Percentiles rank a stretch among this genome's conserved stretches.
phyloP scores from a whole-genome alignment of 2,329 filamentous ascomycete species.

The Graphilbum sp. region DNA sequence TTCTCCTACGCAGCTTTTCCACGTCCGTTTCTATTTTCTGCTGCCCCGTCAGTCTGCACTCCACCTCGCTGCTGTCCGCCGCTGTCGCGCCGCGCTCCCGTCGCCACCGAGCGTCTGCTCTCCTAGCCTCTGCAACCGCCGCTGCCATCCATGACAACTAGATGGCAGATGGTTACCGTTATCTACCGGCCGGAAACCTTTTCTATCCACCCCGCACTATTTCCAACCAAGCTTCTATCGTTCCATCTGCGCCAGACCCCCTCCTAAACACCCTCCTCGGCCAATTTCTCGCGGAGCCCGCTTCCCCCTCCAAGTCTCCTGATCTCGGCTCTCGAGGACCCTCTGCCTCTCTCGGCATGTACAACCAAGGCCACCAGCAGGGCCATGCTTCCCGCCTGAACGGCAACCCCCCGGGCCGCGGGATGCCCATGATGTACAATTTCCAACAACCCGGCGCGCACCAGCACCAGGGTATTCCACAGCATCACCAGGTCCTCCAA shows the following conservation, averaged over 20 bases:
- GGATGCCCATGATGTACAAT: constrained; percentile 51
- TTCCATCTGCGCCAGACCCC: constrained; percentile 14
- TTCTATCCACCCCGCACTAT: constrained; percentile 33
- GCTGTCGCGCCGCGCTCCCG: not conserved
- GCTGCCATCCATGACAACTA: constrained; percentile 24
- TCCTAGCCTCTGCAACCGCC: not conserved
- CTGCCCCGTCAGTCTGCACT: not conserved
- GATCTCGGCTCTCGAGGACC: constrained; percentile 16
- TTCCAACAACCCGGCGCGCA: constrained; percentile 46
- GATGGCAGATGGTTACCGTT: constrained; percentile 56
- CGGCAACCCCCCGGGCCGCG: constrained; percentile 45
- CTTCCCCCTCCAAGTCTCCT: constrained; percentile 14
- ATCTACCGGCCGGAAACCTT: constrained; percentile 40
- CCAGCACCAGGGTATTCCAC: constrained; percentile 47
- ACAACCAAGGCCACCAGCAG: constrained; percentile 55
- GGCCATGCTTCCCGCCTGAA: constrained; percentile 64
- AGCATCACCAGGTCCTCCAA: constrained; percentile 45
- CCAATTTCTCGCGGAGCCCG: constrained; percentile 16
- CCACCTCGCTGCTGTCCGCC: not conserved
- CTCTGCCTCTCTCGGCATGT: constrained; percentile 40
- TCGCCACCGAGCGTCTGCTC: not conserved
- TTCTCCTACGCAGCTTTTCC: not conserved
- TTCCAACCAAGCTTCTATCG: not conserved
- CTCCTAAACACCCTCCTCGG: constrained; percentile 23
- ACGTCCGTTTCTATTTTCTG: not conserved